These are phyloP conservation scores for Trichoderma atroviride DNA, from an alignment of 2,329 filamentous ascomycete species.

Conservation along the genomic window DNA sequence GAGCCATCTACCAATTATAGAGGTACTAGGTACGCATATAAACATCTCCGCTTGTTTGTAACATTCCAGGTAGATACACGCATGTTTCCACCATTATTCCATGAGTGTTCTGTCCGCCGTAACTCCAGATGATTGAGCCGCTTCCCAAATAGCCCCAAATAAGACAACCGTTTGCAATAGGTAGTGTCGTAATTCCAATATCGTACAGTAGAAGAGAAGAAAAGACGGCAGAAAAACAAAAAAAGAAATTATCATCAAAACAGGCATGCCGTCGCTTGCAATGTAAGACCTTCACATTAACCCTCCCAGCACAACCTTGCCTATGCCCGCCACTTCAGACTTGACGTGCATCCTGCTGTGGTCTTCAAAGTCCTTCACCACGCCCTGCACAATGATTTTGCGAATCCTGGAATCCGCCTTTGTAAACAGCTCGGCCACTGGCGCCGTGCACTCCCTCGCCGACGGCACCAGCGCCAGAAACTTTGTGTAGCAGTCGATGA, in stretches of 20 bases:
- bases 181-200: neutral
- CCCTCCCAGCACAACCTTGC: conserved; percentile 86
- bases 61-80: neutral
- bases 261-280: neutral
- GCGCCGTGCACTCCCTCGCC: conserved; percentile 69
- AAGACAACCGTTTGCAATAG: neutral
- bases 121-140: conserved; percentile 8
- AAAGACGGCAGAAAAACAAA: neutral
- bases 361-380: conserved; percentile 93
- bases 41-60: neutral
- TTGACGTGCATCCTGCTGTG: conserved; percentile 74
- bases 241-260: neutral
- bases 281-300: conserved; percentile 63
- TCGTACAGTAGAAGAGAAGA: neutral
- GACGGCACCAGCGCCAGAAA: conserved; percentile 75
- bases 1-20: neutral
- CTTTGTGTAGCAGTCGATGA: conserved; percentile 88
- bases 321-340: conserved; percentile 80
- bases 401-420: conserved; percentile 86
- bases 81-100: neutral
- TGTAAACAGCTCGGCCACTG: conserved; percentile 80
- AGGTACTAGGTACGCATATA: no score
- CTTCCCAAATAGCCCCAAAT: neutral
- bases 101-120: neutral
- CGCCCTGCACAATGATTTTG: conserved; percentile 84